These are phyloP conservation scores for Teratosphaeria destructans DNA, from an alignment of 2,329 filamentous ascomycete species.

Conservation along the genomic window DNA sequence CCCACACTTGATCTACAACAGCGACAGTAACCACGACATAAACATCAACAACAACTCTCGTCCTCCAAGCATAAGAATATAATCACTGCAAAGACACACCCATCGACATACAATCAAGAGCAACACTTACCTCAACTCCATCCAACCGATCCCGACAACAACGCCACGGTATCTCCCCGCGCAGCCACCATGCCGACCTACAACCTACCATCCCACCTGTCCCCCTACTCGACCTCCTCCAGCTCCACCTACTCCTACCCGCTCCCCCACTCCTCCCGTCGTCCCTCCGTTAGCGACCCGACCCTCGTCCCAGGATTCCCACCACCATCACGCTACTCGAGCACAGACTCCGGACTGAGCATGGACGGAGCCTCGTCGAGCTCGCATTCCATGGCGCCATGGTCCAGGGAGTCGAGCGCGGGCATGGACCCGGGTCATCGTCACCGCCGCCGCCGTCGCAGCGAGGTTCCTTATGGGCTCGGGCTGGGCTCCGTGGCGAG, in stretches of 20 bases:
- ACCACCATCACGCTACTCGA: not conserved
- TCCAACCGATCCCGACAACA: not conserved
- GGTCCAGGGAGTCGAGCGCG: no score
- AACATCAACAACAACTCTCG: no score
- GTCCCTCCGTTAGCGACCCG: not conserved
- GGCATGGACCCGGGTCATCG: no score
- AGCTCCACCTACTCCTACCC: no score
- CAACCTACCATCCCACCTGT: no score
- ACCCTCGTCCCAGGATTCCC: not conserved
- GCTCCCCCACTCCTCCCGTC: not conserved
- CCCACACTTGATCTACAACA: not conserved
- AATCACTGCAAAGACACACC: not conserved
- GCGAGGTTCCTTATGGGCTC: not conserved
- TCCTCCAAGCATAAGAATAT: not conserved
- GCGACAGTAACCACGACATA: not conserved
- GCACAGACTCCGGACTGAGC: not conserved
- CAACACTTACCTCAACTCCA: not conserved
- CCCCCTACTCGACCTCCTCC: not conserved
- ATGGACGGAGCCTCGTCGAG: not conserved
- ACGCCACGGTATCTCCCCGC: not conserved
- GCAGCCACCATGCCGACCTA: not conserved
- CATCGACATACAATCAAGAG: not conserved
- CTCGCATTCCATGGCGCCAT: no score
- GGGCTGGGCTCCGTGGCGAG: not conserved
- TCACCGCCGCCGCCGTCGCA: not conserved